Base-by-base conservation (phyloP, 2,329 filamentous ascomycete species). In the Colletotrichum filicis region DNA sequence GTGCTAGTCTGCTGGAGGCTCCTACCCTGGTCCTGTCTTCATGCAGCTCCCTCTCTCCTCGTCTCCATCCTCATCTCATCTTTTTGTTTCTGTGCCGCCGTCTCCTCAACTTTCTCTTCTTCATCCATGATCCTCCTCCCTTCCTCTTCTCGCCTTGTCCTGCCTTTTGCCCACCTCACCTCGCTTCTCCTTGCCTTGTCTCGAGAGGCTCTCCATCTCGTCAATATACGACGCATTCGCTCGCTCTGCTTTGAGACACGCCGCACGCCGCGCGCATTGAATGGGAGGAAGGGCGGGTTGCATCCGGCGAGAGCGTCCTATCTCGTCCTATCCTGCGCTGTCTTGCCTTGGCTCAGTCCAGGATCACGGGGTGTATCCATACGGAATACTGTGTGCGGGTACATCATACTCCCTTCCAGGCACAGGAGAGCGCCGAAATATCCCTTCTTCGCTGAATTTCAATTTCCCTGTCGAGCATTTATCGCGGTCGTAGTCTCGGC, bases 301-400 rank as follows among this genome's bases (percentile, higher is more conserved):
- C 69, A 58, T 71, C 65, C 65, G 69, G 69, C 60, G n/a, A 24
- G 58, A 65, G 49, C 61, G 58, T 67, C 64, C 58, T 52, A 62
- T 71, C 64, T 35, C 46, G 64, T 68, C 55, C 19, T 52, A 37
- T n/a, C 24, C 62, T 55, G 49, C 66, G 26, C 22, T 58, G 60
- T 61, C 14, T 22, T 35, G 60, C 53, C 28, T 26, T 58, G 37
- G 60, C 53, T 22, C 32, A 35, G 37, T 28, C 67, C 42, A 28
- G 59, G 59, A 52, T 52, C 59, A 62, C 37, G 52, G n/a, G 42
- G 19, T 49, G 19, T 49, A 35, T 35, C 32, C 32, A 12, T 35
- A 19, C 42, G 19, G 16, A 26, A 19, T 28, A 26, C 57, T 52
- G 28, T 64, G 35, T 52, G 42, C 22, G 26, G 26, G 26, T 35